A percentile compares a stretch with the other conserved stretches of the same genome.
Evolutionary conservation across 352 stramenopile species (phyloP).

Genomic region (Globisporangium splendens): DNA sequence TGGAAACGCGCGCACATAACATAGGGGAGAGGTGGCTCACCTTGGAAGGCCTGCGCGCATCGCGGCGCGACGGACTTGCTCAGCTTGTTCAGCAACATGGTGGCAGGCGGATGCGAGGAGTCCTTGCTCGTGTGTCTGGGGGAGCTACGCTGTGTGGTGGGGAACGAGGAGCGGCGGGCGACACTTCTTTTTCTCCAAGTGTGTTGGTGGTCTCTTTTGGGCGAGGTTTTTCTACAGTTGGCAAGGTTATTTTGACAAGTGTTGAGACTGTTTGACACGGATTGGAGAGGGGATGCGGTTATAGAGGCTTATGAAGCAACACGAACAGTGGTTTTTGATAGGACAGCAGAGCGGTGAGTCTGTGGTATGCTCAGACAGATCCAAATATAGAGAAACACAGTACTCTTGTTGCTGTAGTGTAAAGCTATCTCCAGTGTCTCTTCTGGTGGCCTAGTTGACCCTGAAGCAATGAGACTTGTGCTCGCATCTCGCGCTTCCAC

Average conservation of each 20-base stretch:
- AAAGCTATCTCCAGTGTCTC: too few relatives aligned
- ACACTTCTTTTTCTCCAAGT: neutral
- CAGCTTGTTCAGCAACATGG: constrained; percentile 78
- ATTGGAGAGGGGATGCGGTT: neutral
- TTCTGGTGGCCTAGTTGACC: too few relatives aligned
- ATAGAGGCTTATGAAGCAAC: neutral
- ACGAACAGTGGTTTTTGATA: neutral
- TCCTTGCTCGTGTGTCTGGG: constrained; percentile 12
- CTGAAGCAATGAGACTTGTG: too few relatives aligned
- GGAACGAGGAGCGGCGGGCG: constrained; percentile 7
- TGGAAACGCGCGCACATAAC: too few relatives aligned
- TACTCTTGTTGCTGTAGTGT: too few relatives aligned
- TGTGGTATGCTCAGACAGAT: too few relatives aligned
- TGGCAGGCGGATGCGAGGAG: neutral
- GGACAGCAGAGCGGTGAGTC: neutral
- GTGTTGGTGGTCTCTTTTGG: constrained; percentile 10
- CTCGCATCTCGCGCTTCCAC: too few relatives aligned
- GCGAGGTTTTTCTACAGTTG: neutral
- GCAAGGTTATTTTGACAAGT: neutral
- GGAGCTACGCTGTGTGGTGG: constrained; percentile 14
- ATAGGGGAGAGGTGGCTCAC: constrained; percentile 18
- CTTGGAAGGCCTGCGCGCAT: constrained; percentile 49
- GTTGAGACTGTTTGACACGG: neutral
- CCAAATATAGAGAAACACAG: too few relatives aligned
- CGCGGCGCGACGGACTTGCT: constrained; percentile 50